Conservation (phyloP, 2,329 filamentous ascomycete species). For the Colletotrichum limetticola region DNA sequence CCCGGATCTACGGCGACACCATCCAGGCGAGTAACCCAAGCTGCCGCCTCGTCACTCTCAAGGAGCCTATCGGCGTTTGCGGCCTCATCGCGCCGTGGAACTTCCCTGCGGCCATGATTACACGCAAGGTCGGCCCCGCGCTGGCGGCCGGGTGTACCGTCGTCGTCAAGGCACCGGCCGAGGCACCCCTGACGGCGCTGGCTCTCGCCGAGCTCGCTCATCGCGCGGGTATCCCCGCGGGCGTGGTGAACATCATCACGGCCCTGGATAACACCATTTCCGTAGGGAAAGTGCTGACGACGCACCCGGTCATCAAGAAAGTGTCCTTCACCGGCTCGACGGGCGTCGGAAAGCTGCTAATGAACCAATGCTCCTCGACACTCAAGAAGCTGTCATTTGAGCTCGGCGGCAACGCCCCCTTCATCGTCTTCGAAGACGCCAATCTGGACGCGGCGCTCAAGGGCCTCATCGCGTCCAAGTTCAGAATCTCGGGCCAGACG, state of each 20-base stretch:
- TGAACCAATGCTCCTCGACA: conserved; percentile 76
- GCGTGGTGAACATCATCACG: conserved; percentile 81
- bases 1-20: conserved; percentile 67
- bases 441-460: conserved; percentile 76
- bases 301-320: conserved; percentile 79
- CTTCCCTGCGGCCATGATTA: conserved; percentile 59
- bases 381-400: conserved; percentile 75
- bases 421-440: conserved; percentile 73
- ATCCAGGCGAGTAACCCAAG: conserved; percentile 69
- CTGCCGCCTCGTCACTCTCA: conserved; percentile 69
- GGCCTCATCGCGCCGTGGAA: conserved; percentile 84
- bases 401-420: conserved; percentile 74
- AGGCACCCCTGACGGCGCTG: conserved; percentile 73
- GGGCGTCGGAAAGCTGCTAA: conserved; percentile 76
- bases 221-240: conserved; percentile 80
- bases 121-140: conserved; percentile 82
- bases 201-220: conserved; percentile 76
- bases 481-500: conserved; percentile 72
- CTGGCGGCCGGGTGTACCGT: conserved; percentile 73
- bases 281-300: conserved; percentile 73
- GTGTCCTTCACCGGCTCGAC: conserved; percentile 84
- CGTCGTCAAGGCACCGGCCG: conserved; percentile 74
- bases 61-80: conserved; percentile 82
- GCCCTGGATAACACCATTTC: conserved; percentile 51
- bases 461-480: conserved; percentile 59